A percentile compares a stretch with the other conserved stretches of the same genome.
These are phyloP conservation scores for Gonium pectorale DNA, from an alignment of 139 green algal genomes.

Conservation along the genomic window DNA sequence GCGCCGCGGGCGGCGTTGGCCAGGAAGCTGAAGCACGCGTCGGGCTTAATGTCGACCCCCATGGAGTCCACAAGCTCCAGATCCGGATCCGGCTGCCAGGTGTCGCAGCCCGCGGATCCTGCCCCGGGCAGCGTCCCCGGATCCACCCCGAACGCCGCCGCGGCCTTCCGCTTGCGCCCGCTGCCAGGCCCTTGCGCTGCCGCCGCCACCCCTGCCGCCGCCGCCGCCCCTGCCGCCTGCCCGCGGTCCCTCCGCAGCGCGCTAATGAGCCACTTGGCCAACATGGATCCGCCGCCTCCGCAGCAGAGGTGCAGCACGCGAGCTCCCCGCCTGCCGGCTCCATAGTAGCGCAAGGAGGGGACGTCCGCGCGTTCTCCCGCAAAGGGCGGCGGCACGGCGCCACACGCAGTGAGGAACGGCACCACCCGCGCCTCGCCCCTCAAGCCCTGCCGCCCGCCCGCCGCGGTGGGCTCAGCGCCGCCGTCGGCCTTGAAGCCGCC, in stretches of 20 bases:
- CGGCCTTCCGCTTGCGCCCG: neutral
- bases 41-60: neutral
- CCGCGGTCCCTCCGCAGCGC: too few relatives aligned
- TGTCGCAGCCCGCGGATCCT: too few relatives aligned
- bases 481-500: neutral
- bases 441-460: neutral
- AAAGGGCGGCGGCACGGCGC: neutral
- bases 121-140: too few relatives aligned
- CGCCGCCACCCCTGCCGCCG: neutral
- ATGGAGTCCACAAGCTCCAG: neutral
- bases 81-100: neutral
- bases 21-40: neutral
- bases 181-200: too few relatives aligned
- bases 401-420: neutral
- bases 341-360: neutral
- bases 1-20: conserved; percentile 11
- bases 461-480: neutral
- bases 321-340: neutral
- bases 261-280: too few relatives aligned
- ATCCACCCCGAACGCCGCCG: too few relatives aligned
- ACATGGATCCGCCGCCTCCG: neutral
- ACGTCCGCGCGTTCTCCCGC: neutral
- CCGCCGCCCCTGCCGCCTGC: neutral
- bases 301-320: conserved; percentile 18
- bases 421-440: neutral